Conservation (phyloP, 805 yeast species). For the Metschnikowia corniflorae region DNA sequence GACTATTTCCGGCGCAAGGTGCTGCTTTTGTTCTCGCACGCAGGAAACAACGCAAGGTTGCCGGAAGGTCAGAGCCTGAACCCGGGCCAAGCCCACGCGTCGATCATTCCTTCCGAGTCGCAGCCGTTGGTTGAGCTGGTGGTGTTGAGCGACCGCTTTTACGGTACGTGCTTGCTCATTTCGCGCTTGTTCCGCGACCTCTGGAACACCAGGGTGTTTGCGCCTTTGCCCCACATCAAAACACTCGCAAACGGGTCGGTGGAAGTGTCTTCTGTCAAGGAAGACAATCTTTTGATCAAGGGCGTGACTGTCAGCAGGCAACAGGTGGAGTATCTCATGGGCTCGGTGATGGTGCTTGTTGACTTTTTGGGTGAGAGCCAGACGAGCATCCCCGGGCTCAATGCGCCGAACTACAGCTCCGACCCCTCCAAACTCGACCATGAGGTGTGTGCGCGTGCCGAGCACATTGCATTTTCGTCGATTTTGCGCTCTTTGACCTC, state of each 20-base stretch:
- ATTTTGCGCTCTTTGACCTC: conserved; percentile 69
- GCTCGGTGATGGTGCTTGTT: conserved; percentile 64
- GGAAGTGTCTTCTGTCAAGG: conserved; percentile 38
- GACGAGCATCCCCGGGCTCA: conserved; percentile 55
- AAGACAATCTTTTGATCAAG: conserved; percentile 41
- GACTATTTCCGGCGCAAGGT: conserved; percentile 44
- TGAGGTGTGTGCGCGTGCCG: conserved; percentile 81
- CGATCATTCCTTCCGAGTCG: conserved; percentile 20
- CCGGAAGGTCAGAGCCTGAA: conserved; percentile 17
- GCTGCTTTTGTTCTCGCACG: conserved; percentile 48
- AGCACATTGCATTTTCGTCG: conserved; percentile 81
- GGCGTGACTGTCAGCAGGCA: conserved; percentile 44
- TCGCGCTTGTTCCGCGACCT: conserved; percentile 73
- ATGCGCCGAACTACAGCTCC: conserved; percentile 52
- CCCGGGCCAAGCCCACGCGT: conserved; percentile 17
- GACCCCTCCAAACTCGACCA: conserved; percentile 48
- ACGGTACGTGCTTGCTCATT: conserved; percentile 76
- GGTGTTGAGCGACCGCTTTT: conserved; percentile 86
- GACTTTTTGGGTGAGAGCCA: conserved; percentile 69
- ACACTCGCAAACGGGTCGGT: conserved; percentile 33
- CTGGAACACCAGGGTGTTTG: conserved; percentile 75
- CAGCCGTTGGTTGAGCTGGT: conserved; percentile 63
- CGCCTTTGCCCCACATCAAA: conserved; percentile 40
- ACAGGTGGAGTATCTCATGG: conserved; percentile 65
- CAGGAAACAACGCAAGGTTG: conserved; percentile 50